Evolutionary conservation across 2,329 filamentous ascomycete species (phyloP).

Genomic region (Coleophoma eucalyptorum): DNA sequence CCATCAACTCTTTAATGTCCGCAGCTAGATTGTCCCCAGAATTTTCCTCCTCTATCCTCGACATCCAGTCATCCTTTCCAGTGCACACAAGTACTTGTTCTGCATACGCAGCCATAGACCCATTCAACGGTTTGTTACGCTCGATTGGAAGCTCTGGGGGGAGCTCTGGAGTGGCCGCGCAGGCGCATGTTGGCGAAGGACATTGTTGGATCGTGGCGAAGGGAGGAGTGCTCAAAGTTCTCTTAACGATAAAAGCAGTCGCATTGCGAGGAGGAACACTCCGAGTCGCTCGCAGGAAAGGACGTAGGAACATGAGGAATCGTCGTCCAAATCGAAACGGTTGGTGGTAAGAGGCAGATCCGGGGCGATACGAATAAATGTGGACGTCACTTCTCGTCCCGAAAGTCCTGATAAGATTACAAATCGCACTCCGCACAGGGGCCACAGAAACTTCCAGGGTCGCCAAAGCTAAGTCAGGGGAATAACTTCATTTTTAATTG

Average conservation of each 20-base stretch:
- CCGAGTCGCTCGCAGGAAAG: background rate
- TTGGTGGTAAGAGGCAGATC: too few relatives aligned
- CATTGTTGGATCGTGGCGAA: slow-evolving; percentile 41
- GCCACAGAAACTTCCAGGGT: too few relatives aligned
- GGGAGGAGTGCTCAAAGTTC: slow-evolving; percentile 2
- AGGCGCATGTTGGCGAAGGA: slow-evolving; percentile 73
- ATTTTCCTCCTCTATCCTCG: slow-evolving; percentile 79
- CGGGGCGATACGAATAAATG: too few relatives aligned
- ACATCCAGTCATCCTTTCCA: slow-evolving; percentile 75
- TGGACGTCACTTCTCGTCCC: too few relatives aligned
- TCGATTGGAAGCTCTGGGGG: slow-evolving; percentile 73
- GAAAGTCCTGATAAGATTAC: too few relatives aligned
- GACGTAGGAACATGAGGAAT: slow-evolving; percentile 13
- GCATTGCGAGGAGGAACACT: too few relatives aligned
- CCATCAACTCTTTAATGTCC: slow-evolving; percentile 67
- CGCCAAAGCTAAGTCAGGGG: too few relatives aligned
- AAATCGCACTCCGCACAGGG: too few relatives aligned
- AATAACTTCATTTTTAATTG: too few relatives aligned
- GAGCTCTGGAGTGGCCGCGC: slow-evolving; percentile 61
- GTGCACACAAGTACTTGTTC: slow-evolving; percentile 85
- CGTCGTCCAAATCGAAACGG: too few relatives aligned
- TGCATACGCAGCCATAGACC: slow-evolving; percentile 72
- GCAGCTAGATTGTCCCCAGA: slow-evolving; percentile 62
- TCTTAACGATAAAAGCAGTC: too few relatives aligned
- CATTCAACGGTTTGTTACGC: slow-evolving; percentile 62